phyloP scores from a whole-genome alignment of 163 green algal species.

The Prototheca cutis region DNA sequence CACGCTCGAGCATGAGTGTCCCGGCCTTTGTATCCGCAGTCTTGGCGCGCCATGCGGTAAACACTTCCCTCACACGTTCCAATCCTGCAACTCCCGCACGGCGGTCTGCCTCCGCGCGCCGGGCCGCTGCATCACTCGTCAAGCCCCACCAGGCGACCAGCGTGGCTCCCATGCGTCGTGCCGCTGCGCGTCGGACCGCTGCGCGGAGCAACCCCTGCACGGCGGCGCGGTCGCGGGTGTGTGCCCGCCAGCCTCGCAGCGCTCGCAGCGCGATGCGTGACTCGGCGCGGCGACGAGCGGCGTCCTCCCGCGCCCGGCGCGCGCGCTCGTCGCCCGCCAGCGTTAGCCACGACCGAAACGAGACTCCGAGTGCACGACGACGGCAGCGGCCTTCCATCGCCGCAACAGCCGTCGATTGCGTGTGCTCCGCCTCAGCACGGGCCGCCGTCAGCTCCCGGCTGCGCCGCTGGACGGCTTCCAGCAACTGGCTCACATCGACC shows the following conservation, averaged over 20 bases:
- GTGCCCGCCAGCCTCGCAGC: constrained; percentile 6
- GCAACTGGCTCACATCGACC: not conserved
- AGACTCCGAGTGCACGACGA: not conserved
- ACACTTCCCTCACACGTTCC: too few relatives aligned
- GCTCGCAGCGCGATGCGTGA: not conserved
- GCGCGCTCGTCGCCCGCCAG: not conserved
- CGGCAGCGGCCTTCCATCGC: not conserved
- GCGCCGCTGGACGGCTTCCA: not conserved
- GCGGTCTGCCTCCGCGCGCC: not conserved
- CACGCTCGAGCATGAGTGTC: too few relatives aligned
- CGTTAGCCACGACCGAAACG: not conserved
- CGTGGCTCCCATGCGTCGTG: not conserved
- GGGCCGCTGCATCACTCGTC: not conserved
- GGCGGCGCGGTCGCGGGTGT: not conserved
- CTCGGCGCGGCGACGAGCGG: not conserved
- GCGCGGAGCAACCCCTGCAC: constrained; percentile 1
- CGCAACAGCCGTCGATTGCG: not conserved
- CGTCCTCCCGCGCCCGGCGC: not conserved
- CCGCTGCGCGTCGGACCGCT: not conserved
- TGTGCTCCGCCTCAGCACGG: not conserved
- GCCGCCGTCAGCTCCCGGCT: not conserved
- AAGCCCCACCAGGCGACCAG: constrained; percentile 5
- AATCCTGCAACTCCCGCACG: not conserved
- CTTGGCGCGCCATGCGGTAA: too few relatives aligned
- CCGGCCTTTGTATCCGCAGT: too few relatives aligned